Evolutionary conservation across 2,329 filamentous ascomycete species (phyloP), one percentile per base, ranked within the genome.

Genomic region (Leptographium lundbergii): DNA sequence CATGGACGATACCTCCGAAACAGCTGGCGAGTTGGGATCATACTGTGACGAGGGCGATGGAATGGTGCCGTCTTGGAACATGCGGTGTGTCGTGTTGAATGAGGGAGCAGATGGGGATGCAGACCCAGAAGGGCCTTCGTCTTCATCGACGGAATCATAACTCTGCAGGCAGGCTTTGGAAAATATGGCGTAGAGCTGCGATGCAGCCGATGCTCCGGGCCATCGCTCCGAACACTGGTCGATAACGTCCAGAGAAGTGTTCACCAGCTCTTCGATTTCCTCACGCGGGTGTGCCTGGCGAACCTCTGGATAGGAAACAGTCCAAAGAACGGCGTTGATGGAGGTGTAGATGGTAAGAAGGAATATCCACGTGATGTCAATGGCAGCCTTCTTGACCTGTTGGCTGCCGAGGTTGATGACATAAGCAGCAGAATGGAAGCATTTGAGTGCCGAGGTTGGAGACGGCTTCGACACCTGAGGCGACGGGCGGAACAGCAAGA

Each of bases 341-440:
- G 89, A 85, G 84, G 95, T 94, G 74, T 95, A 96, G 48, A 97
- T 80, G 24, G 87, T 85, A 60, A 96, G 81, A 1, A 95, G 83
- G 67, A 96, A 96, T 51, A 96, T 86, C 92, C 92, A 97, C 0
- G 91, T 96, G 61, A 96, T 78, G 68, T 96, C 92, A 13, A 94
- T 83, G 25, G 84, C 85, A 17, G 81, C 80, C 19, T 81, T 84
- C 64, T 86, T 81, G 67, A 96, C 87, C 70, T 96, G 91, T 66
- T 87, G 85, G 68, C 83, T 84, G 52, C 91, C 87, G 69, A 92
- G 83, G 64, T 86, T 80, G 66, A 96, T 89, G 68, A 96, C 91
- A 71, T 84, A 89, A 13, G 85, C 79, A 54, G 89, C 86, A 48
- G 89, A 91, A 53, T 94, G 85, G 67, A 88, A 96, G 69, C 91